These are phyloP conservation scores for Sporobolomyces pararoseus DNA, from an alignment of 768 basidiomycete genomes.

Conservation along the genomic window DNA sequence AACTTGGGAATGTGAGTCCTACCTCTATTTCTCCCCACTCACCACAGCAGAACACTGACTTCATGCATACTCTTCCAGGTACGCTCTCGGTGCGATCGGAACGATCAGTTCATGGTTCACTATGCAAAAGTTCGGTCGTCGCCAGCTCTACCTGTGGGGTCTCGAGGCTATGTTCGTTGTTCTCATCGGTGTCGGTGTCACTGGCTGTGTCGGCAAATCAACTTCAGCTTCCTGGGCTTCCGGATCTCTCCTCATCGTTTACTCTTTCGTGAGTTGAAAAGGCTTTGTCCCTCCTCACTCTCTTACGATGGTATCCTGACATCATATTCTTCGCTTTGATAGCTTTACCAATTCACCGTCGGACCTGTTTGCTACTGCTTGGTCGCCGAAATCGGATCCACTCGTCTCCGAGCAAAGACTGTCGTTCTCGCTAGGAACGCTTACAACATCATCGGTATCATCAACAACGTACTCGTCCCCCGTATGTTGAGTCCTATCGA, in stretches of 20 bases:
- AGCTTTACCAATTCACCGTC: constrained; percentile 5
- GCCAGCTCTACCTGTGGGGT: constrained; percentile 50
- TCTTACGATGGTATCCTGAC: no score
- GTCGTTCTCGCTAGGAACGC: constrained; percentile 42
- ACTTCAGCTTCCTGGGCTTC: constrained; percentile 45
- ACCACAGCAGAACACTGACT: no score
- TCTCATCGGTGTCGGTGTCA: constrained; percentile 49
- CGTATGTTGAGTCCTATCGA: constrained; percentile 38
- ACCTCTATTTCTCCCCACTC: no score
- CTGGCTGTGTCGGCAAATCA: constrained; percentile 43
- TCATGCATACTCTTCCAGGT: constrained; percentile 14
- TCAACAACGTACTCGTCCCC: constrained; percentile 25
- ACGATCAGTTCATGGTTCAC: constrained; percentile 50
- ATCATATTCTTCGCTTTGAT: neutral
- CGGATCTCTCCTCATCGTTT: constrained; percentile 48
- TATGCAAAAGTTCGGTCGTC: constrained; percentile 47
- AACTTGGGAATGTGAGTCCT: constrained; percentile 6
- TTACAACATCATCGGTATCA: constrained; percentile 42
- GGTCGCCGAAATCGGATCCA: constrained; percentile 48
- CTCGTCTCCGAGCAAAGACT: constrained; percentile 48
- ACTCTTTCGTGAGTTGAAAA: constrained; percentile 47
- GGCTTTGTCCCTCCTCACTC: no score
- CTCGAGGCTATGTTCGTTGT: constrained; percentile 45
- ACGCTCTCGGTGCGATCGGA: constrained; percentile 44
- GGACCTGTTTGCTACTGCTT: constrained; percentile 41